Percentiles rank a stretch among this genome's conserved stretches.
Conservation (phyloP, 768 basidiomycete genomes). For the Russula ochroleuca region DNA sequence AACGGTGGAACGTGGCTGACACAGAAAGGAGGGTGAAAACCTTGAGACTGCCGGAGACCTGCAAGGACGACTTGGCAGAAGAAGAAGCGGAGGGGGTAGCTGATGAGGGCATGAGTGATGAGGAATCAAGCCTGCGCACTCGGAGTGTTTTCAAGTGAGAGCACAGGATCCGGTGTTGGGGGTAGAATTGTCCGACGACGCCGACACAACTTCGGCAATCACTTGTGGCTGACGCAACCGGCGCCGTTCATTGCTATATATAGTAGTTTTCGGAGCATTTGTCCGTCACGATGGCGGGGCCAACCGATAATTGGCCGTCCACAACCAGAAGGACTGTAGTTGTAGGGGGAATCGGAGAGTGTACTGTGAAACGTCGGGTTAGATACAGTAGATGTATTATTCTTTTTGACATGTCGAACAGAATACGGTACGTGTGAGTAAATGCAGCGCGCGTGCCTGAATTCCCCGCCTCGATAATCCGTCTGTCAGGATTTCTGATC, state of each 20-base stretch:
- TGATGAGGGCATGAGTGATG: slow-evolving; percentile 18
- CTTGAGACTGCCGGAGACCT: slow-evolving; percentile 24
- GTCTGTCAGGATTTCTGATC: slow-evolving; percentile 14
- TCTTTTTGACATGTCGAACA: background rate
- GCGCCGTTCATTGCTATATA: background rate
- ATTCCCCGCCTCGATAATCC: slow-evolving; percentile 6
- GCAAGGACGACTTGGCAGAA: slow-evolving; percentile 15
- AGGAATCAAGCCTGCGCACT: background rate
- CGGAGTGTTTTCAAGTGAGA: background rate
- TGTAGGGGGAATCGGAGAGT: background rate
- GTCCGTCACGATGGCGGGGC: background rate
- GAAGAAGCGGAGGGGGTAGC: slow-evolving; percentile 17
- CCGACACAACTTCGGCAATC: background rate
- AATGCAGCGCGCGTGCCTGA: slow-evolving; percentile 5
- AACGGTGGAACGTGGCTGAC: background rate
- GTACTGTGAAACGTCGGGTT: background rate
- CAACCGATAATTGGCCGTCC: background rate
- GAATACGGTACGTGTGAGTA: background rate
- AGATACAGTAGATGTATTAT: background rate
- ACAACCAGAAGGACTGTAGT: too few relatives aligned
- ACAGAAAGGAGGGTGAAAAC: background rate
- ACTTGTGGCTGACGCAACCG: background rate
- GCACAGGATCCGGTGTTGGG: background rate
- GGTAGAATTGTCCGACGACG: background rate
- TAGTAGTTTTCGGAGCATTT: background rate